Base-by-base conservation (phyloP, 2,329 filamentous ascomycete species). In the Cladosporium velox region DNA sequence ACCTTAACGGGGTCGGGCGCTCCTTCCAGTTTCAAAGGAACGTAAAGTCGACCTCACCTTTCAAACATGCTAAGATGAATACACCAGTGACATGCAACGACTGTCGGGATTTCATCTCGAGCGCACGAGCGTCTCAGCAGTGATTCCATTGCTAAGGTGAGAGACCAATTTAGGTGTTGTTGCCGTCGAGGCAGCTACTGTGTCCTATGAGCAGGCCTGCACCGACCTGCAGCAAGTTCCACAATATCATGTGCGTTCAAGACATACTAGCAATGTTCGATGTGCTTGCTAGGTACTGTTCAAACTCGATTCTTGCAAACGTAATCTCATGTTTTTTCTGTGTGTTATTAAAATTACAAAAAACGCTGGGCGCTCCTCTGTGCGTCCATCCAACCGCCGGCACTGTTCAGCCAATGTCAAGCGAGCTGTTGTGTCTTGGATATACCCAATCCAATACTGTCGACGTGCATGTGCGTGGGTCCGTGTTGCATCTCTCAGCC, bases 401-500 rank as follows among this genome's bases (percentile, higher is more conserved):
- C 60, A 54, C 60, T 63, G 60, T 63, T 63, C 60, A 54, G 60
- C 60, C 60, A 54, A 63, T 52, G 47, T 63, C 60, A 63, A 63
- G 49, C 60, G 60, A 63, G 49, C 60, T 63, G 49, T 54, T 52
- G 32, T 63, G 49, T 63, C 60, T 63, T 63, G 60, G 59, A 54
- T 54, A 28, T 54, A 41, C 28, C 52, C 52, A 38, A 41, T 41
- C 60, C 47, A 63, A 63, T 63, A 32, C 60, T 63, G 60, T 63
- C 60, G 24, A 63, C 49, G 49, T 54, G 60, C 60, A 51, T 62
- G 44, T 34, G 30, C 34, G 32, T 60, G 12, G 34, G 4, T 49
- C 26, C 49, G 21, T 52, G 21, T 30, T 52, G 49, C 49, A 52
- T 32, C 26, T 32, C 52, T 34, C 28, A n/a, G 28, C 28, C 52